phyloP scores from a whole-genome alignment of 2,329 filamentous ascomycete species.

The Diaporthe destruens region DNA sequence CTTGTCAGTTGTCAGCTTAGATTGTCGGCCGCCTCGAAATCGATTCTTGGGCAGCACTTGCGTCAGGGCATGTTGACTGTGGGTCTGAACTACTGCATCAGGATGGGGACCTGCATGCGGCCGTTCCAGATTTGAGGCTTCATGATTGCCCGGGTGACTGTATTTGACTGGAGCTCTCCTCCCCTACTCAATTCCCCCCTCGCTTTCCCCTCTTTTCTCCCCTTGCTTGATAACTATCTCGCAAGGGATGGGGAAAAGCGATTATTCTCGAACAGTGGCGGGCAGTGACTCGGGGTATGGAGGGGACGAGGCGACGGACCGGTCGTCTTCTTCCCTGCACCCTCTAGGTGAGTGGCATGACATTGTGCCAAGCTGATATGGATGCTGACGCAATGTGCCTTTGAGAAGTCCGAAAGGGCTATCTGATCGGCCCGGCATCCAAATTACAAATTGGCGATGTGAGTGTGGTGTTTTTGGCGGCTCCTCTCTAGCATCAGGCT shows the following conservation, averaged over 20 bases:
- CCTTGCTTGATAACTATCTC: constrained; percentile 46
- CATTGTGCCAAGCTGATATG: constrained; percentile 12
- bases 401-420: constrained; percentile 51
- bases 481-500: constrained; percentile 35
- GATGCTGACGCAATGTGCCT: constrained; percentile 35
- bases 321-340: constrained; percentile 49
- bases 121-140: constrained; percentile 40
- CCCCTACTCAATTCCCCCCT: constrained; percentile 38
- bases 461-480: constrained; percentile 41
- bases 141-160: constrained; percentile 35
- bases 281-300: constrained; percentile 53
- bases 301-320: constrained; percentile 50
- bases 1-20: constrained; percentile 35
- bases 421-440: constrained; percentile 52
- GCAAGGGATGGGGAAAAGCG: constrained; percentile 53
- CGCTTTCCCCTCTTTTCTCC: constrained; percentile 42
- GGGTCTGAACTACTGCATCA: constrained; percentile 33
- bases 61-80: constrained; percentile 7
- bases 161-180: constrained; percentile 37
- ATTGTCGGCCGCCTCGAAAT: constrained; percentile 21
- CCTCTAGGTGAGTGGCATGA: constrained; percentile 49
- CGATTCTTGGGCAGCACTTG: constrained; percentile 15
- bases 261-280: constrained; percentile 49
- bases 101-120: constrained; percentile 36
- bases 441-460: constrained; percentile 54